A percentile compares a stretch with the other conserved stretches of the same genome.
phyloP scores from a whole-genome alignment of 768 basidiomycete species.

The Trametes cingulata region DNA sequence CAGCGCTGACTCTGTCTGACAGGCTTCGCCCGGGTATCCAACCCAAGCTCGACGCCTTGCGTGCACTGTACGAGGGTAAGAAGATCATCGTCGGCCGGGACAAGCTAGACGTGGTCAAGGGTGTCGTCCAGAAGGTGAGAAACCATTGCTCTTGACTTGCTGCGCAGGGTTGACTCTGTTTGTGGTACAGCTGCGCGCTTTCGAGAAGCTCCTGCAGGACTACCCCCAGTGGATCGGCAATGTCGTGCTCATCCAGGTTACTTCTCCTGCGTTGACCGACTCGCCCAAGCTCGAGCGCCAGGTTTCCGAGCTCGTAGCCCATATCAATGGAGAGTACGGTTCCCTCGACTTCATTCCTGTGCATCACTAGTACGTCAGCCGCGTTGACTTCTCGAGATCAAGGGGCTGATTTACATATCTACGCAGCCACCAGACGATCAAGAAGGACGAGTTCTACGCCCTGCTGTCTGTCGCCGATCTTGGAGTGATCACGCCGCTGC shows the following conservation, averaged over 20 bases:
- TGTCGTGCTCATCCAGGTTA: slow-evolving; percentile 88
- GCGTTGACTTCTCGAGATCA: background rate
- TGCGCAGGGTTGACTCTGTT: background rate
- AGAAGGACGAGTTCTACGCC: slow-evolving; percentile 98
- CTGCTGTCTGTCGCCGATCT: slow-evolving; percentile 91
- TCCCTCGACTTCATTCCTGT: slow-evolving; percentile 94
- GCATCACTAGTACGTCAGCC: slow-evolving; percentile 87
- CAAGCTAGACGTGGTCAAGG: slow-evolving; percentile 98
- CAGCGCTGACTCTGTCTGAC: background rate
- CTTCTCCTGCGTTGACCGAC: slow-evolving; percentile 89
- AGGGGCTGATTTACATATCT: background rate
- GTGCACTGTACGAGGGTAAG: slow-evolving; percentile 88
- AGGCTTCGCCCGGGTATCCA: slow-evolving; percentile 77
- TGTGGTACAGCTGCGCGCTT: slow-evolving; percentile 78
- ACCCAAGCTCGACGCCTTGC: slow-evolving; percentile 87
- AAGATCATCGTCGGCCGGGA: slow-evolving; percentile 98
- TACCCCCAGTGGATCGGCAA: slow-evolving; percentile 97
- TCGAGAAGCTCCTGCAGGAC: slow-evolving; percentile 89
- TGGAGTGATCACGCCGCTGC: slow-evolving; percentile 90
- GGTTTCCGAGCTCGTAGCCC: slow-evolving; percentile 90
- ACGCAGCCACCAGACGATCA: slow-evolving; percentile 89
- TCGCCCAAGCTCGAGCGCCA: slow-evolving; percentile 92
- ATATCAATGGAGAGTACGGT: slow-evolving; percentile 95
- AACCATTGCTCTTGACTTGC: too few species aligned
- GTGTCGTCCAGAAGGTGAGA: slow-evolving; percentile 87